Conservation (phyloP, 2,329 filamentous ascomycete species). For the Aspergillus sp. region DNA sequence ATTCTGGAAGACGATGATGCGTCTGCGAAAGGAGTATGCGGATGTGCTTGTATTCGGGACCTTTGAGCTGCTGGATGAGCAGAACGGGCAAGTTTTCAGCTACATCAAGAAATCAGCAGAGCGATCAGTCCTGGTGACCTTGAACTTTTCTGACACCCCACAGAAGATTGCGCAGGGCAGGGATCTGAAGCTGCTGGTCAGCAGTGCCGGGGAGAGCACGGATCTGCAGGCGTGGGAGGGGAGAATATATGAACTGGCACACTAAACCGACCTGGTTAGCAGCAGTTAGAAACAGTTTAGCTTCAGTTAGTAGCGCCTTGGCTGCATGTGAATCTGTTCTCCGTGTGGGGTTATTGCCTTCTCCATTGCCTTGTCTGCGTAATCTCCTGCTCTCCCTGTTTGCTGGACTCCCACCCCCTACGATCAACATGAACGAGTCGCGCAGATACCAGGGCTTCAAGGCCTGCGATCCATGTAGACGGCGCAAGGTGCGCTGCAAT, state of each 20-base stretch:
- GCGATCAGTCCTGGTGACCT: conserved; percentile 10
- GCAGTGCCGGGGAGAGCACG: conserved; percentile 20
- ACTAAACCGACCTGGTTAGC: background rate
- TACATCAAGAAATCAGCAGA: conserved; percentile 18
- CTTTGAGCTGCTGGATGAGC: conserved; percentile 56
- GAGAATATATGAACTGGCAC: conserved; percentile 25
- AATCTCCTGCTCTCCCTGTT: too few species aligned
- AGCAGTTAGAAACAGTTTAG: background rate
- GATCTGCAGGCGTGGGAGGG: conserved; percentile 34
- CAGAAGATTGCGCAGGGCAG: background rate
- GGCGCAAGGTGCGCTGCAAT: conserved; percentile 50
- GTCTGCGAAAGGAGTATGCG: conserved; percentile 58
- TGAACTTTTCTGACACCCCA: conserved; percentile 18
- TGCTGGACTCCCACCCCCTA: too few species aligned
- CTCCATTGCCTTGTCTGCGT: too few species aligned
- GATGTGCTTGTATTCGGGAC: conserved; percentile 67
- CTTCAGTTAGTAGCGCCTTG: too few species aligned
- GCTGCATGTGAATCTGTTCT: too few species aligned
- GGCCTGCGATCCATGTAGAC: conserved; percentile 50
- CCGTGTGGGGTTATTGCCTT: too few species aligned
- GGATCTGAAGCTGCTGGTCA: conserved; percentile 22
- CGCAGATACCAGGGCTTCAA: background rate
- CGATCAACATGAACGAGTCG: too few species aligned
- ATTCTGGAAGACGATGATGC: conserved; percentile 60
- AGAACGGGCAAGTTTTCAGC: conserved; percentile 53